Conservation (phyloP, 2,329 filamentous ascomycete species). For the Rhynchosporium secalis region DNA sequence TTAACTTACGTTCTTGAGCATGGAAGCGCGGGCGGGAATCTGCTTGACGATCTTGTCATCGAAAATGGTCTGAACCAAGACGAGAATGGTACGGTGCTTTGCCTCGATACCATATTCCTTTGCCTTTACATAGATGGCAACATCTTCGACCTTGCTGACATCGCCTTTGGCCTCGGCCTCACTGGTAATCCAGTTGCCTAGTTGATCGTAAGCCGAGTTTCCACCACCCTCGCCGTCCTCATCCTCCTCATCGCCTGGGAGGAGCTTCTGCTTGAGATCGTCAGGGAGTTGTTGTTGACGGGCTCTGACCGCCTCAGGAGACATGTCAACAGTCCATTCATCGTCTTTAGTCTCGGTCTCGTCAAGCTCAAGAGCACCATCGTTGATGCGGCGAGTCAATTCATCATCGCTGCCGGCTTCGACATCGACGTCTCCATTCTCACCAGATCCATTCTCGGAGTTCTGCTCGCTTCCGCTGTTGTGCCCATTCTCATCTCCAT, state of each 20-base stretch:
- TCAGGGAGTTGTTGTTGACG: conserved; percentile 90
- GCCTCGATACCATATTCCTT: conserved; percentile 91
- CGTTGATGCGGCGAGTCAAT: conserved; percentile 73
- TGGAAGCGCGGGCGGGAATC: conserved; percentile 76
- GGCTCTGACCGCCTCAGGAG: conserved; percentile 90
- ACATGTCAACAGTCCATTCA: conserved; percentile 96
- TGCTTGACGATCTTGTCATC: conserved; percentile 86
- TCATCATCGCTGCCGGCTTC: conserved; percentile 89
- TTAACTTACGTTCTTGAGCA: conserved; percentile 83
- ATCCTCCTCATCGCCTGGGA: conserved; percentile 75
- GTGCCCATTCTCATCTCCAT: conserved; percentile 53
- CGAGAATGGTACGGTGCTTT: conserved; percentile 91
- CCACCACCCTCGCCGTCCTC: conserved; percentile 76
- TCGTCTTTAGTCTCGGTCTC: conserved; percentile 74
- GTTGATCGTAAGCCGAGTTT: conserved; percentile 79
- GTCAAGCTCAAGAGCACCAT: conserved; percentile 71
- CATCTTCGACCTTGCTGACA: conserved; percentile 78
- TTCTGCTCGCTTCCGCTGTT: conserved; percentile 66
- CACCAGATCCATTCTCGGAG: conserved; percentile 56
- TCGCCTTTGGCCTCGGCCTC: conserved; percentile 71
- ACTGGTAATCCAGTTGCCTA: conserved; percentile 87
- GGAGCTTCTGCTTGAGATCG: conserved; percentile 90
- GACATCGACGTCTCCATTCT: conserved; percentile 52
- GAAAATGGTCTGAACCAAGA: conserved; percentile 92
- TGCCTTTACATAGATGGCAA: conserved; percentile 94